These are phyloP conservation scores for Pyrenophora seminiperda DNA, from an alignment of 2,329 filamentous ascomycete genomes.

Conservation along the genomic window DNA sequence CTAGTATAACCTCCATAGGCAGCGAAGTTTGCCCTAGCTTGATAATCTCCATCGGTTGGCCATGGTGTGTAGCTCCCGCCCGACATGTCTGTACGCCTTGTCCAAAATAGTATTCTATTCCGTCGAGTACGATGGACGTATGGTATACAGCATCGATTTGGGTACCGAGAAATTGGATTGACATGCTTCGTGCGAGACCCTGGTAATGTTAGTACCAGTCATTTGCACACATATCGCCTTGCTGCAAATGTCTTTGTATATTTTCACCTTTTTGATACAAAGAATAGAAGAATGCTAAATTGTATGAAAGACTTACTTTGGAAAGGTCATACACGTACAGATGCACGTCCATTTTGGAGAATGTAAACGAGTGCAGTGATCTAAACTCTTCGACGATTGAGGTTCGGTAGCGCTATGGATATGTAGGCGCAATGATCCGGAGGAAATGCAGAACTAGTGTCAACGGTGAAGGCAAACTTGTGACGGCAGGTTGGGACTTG, in stretches of 20 bases:
- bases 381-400: not conserved
- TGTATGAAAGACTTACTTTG: slow-evolving; percentile 33
- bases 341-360: slow-evolving; percentile 53
- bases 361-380: not conserved
- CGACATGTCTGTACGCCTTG: slow-evolving; percentile 80
- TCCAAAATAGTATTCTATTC: slow-evolving; percentile 90
- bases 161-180: slow-evolving; percentile 63
- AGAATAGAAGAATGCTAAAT: not conserved
- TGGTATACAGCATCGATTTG: slow-evolving; percentile 94
- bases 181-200: slow-evolving; percentile 63
- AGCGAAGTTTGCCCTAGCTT: slow-evolving; percentile 77
- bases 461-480: not conserved
- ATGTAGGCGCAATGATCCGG: not conserved
- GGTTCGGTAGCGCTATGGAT: not conserved
- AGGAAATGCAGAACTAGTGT: not conserved
- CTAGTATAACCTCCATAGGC: slow-evolving; percentile 78
- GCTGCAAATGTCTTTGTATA: not conserved
- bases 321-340: slow-evolving; percentile 61
- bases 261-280: not conserved
- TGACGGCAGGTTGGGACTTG: not conserved
- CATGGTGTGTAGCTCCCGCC: slow-evolving; percentile 85
- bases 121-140: slow-evolving; percentile 82
- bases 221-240: too few species aligned
- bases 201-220: slow-evolving; percentile 25
- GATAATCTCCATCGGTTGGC: slow-evolving; percentile 76